Base-by-base conservation (phyloP, 805 yeast species). In the Yamadazyma kitorensis region DNA sequence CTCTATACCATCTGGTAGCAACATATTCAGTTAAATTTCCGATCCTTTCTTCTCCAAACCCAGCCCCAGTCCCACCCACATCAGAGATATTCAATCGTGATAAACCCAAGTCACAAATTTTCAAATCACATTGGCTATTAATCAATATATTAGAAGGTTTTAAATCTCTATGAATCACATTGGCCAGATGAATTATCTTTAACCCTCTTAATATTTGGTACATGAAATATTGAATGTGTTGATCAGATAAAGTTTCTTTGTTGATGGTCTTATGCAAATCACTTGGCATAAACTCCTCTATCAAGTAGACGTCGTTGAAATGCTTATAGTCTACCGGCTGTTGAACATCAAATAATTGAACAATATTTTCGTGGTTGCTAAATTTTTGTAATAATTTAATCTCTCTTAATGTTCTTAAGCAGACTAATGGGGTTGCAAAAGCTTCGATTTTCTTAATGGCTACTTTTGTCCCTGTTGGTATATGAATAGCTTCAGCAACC, bases 1-100 rank as follows among this genome's bases (percentile, higher is more conserved):
- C 91, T 34, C 93, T 62, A 53, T 84, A 84, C 91, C 91, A 84
- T 47, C 93, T 64, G 6, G 93, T 84, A 3, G 91, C 91, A 3
- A 84, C 93, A 45, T 84, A 84, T 52, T 84, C 91, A 0, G 91
- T 84, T 64, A 83, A 64, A 43, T 73, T 72, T 0, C 82, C 54
- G 17, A 63, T 54, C 22, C 27, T 19, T 10, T 24, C 21, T 2
- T 21, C 26, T 28, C 35, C 31, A n/a, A 17, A 19, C 21, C 34
- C 39, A 6, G 26, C 18, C 17, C 14, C 29, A 14, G 28, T n/a
- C 15, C 13, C 24, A 9, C 17, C 20, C 9, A 17, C 22, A 10
- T 29, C 15, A 5, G 43, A 33, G 5, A 33, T 28, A 17, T 43
- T 74, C 23, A 72, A 64, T 36, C 91, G 63, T 1, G 89, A 80